Percentiles rank a stretch among this genome's conserved stretches.
Conservation (phyloP, 176 grass and related monocot species). For the Aegilops longissima region DNA sequence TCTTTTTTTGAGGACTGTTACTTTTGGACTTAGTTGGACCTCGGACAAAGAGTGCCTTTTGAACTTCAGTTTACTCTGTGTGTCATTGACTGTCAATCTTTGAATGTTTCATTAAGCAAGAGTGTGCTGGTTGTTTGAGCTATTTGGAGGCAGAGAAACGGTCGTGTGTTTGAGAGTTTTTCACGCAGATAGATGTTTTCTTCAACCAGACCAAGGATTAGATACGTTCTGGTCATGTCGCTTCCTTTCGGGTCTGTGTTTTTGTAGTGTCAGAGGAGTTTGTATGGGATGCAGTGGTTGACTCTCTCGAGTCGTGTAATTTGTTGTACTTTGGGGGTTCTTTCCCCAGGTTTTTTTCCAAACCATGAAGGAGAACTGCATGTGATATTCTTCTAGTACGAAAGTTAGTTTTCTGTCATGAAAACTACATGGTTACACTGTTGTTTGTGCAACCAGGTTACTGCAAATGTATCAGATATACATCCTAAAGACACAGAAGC, state of each 20-base stretch:
- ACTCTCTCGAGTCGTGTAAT: not conserved
- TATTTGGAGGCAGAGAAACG: too few species aligned
- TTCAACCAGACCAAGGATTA: too few species aligned
- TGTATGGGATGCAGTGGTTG: too few species aligned
- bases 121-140: not conserved
- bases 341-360: not conserved
- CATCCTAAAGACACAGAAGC: constrained; percentile 90
- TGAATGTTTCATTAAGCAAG: constrained; percentile 18
- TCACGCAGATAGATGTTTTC: too few species aligned
- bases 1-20: not conserved
- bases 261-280: too few species aligned
- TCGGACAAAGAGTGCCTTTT: not conserved
- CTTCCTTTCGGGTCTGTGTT: too few species aligned
- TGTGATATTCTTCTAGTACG: not conserved
- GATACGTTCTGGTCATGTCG: too few species aligned
- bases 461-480: constrained; percentile 51
- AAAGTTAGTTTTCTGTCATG: constrained; percentile 13
- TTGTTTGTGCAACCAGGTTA: constrained; percentile 42
- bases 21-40: constrained; percentile 15
- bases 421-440: constrained; percentile 21
- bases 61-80: not conserved
- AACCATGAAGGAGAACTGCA: too few species aligned
- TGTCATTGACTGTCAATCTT: not conserved
- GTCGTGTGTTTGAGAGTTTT: too few species aligned
- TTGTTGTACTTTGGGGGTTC: not conserved